Evolutionary conservation across 768 basidiomycete species (phyloP).

Genomic region (Tricholoma bakamatsutake): DNA sequence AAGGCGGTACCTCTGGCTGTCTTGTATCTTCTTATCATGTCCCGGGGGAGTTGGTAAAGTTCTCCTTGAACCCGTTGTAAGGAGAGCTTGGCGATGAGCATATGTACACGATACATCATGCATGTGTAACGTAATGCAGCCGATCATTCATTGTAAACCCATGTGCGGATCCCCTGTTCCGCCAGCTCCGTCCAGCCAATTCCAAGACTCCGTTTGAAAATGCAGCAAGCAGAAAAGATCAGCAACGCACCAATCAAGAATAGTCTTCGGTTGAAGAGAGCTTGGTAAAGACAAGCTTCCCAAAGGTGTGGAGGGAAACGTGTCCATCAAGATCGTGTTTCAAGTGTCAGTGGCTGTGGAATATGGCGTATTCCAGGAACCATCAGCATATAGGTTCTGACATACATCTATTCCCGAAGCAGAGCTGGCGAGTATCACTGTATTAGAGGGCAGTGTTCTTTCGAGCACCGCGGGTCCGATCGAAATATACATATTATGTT

Average conservation of each 20-base stretch:
- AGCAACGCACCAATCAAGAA: not conserved
- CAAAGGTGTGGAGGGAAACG: not conserved
- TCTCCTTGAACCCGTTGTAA: too few species aligned
- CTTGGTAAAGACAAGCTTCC: not conserved
- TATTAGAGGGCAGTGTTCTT: not conserved
- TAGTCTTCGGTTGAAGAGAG: not conserved
- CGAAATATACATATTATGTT: too few species aligned
- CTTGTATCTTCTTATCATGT: too few species aligned
- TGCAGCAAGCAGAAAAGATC: not conserved
- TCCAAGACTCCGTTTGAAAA: not conserved
- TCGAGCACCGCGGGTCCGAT: too few species aligned
- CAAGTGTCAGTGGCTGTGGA: not conserved
- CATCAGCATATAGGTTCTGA: not conserved
- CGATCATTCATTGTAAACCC: not conserved
- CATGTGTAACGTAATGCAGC: too few species aligned
- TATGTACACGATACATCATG: too few species aligned
- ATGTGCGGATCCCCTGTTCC: not conserved
- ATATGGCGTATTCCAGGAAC: not conserved
- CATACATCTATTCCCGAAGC: not conserved
- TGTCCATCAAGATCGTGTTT: not conserved
- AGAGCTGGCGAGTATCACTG: not conserved
- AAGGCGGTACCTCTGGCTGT: not conserved
- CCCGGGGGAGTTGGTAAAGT: too few species aligned
- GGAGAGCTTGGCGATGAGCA: too few species aligned
- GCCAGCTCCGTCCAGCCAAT: not conserved